These are phyloP conservation scores for Camelina hispida DNA, from an alignment of 345 rosid genomes.

Conservation along the genomic window DNA sequence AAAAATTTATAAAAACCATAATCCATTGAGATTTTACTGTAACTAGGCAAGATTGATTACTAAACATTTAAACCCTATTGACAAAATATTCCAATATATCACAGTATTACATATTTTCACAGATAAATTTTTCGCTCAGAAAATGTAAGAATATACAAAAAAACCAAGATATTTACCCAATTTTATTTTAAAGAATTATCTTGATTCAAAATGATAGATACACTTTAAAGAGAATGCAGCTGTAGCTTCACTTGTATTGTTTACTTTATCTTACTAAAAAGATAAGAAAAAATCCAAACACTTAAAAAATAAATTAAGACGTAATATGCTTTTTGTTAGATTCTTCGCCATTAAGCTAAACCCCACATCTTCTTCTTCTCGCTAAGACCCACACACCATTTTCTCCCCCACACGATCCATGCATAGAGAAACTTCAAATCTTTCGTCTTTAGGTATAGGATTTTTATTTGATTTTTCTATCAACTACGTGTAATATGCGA, in stretches of 20 bases:
- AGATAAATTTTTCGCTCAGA: background rate
- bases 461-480: background rate
- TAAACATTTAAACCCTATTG: background rate
- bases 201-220: background rate
- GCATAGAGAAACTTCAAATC: background rate
- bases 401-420: background rate
- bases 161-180: background rate
- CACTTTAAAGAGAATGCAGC: conserved; percentile 35
- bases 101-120: background rate
- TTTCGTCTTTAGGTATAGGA: background rate
- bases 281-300: conserved; percentile 39
- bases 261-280: conserved; percentile 34
- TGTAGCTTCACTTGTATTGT: conserved; percentile 42
- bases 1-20: too few species aligned
- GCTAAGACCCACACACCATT: conserved; percentile 34
- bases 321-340: conserved; percentile 42
- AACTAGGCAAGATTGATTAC: too few species aligned
- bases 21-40: background rate
- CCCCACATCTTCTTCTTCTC: conserved; percentile 43
- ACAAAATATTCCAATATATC: too few species aligned
- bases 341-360: conserved; percentile 93
- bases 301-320: conserved; percentile 3
- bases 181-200: background rate
- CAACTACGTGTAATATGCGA: background rate
- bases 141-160: background rate